Base-by-base conservation (phyloP, 352 stramenopile genomes). In the Phytophthora pini region DNA sequence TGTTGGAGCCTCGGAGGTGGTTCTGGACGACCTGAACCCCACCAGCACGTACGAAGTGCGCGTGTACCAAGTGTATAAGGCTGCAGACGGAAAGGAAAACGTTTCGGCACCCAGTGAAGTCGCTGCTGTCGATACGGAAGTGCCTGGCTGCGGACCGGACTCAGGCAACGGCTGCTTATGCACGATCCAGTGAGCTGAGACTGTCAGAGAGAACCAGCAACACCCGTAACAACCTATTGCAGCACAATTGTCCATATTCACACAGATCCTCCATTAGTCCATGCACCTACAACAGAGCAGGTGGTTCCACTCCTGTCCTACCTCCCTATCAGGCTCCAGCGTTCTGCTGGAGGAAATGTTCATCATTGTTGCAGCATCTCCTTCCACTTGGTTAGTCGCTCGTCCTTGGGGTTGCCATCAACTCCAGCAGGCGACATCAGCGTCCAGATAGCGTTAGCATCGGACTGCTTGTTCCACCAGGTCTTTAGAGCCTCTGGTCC, bases 11-110 rank as follows among this genome's bases (percentile, higher is more conserved):
- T 66, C 57, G 4, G 72, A 84, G 27, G 79, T 93, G 47, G 26
- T 92, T 62, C 76, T 96, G 51, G 87, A 96, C 67, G 88, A 96
- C 52, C 73, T 96, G 12, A 94, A 94, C 76, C 88, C 88, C 26
- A 95, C 88, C 41, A 92, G 87, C 79, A 90, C 88, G 43, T 96
- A 96, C 71, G 82, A 96, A 61, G 82, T 96, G 57, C 87, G 88
- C 44, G 72, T 96, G 45, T 92, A 88, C 66, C 76, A 82, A 7
- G 72, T 94, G 24, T 51, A 61, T 6, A 80, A 76, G 41, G 50
- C 53, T 41, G 62, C 44, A 11, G 68, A 83, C 36, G 77, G 70
- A 22, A 63, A 73, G 17, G 72, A 87, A 34, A 46, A 78, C 26
- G 56, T 90, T 9, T 92, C 84, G 13, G 29, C 45, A 24, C 79